phyloP scores from a whole-genome alignment of 306 rosid species.

The Prunus mongolica region DNA sequence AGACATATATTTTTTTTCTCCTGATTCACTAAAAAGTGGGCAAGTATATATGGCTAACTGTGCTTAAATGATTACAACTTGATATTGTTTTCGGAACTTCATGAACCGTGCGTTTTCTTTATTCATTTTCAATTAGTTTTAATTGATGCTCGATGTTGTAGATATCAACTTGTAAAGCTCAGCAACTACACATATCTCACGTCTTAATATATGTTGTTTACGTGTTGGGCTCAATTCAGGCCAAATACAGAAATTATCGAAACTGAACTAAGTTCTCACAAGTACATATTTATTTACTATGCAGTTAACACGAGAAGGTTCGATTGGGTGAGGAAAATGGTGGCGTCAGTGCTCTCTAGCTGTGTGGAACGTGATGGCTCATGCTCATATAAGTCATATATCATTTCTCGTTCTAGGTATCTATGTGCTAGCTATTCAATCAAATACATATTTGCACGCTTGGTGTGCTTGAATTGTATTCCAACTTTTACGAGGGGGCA shows the following conservation, averaged over 20 bases:
- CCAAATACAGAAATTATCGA: no score
- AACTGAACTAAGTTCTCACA: no score
- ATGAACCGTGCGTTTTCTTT: no score
- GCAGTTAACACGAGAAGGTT: background rate
- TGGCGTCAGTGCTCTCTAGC: background rate
- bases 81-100: no score
- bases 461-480: background rate
- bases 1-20: background rate
- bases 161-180: no score
- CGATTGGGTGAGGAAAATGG: background rate
- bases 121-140: no score
- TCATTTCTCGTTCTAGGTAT: background rate
- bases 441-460: background rate
- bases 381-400: background rate
- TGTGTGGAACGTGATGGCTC: background rate
- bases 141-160: no score
- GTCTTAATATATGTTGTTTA: no score
- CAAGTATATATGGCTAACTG: background rate
- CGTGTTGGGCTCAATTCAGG: fast-evolving
- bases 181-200: fast-evolving
- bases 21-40: background rate
- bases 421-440: background rate
- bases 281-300: no score
- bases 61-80: background rate
- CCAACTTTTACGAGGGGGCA: background rate